Evolutionary conservation across 1,284 basidiomycete species (phyloP).

Genomic region (Bjerkandera adusta): DNA sequence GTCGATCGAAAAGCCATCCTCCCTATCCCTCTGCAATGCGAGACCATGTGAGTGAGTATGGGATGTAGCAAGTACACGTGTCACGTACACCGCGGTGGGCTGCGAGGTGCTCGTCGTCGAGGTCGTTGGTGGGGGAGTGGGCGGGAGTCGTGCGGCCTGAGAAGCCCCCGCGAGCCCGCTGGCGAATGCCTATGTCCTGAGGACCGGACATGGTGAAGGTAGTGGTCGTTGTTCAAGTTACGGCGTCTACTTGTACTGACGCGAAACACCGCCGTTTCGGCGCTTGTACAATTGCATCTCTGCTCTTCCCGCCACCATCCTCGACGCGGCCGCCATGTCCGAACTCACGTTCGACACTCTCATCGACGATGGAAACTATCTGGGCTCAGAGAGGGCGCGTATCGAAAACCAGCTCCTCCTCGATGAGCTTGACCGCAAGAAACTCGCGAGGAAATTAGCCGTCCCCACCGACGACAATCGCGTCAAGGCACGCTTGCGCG

Average conservation of each 20-base stretch:
- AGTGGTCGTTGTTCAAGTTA: slow-evolving; percentile 1
- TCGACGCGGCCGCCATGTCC: slow-evolving; percentile 47
- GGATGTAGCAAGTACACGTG: slow-evolving; percentile 24
- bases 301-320: too few species aligned
- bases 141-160: slow-evolving; percentile 3
- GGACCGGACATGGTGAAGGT: slow-evolving; percentile 17
- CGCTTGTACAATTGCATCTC: too few species aligned
- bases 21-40: slow-evolving; percentile 17
- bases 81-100: slow-evolving; percentile 28
- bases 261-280: too few species aligned
- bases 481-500: slow-evolving; percentile 85
- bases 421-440: slow-evolving; percentile 94
- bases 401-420: slow-evolving; percentile 80
- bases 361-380: slow-evolving; percentile 71
- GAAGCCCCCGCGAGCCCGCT: slow-evolving; percentile 11
- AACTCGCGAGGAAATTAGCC: slow-evolving; percentile 89
- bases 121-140: slow-evolving; percentile 16
- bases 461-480: slow-evolving; percentile 96
- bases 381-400: slow-evolving; percentile 68
- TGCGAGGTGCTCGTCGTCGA: slow-evolving; percentile 25
- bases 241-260: too few species aligned
- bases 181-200: slow-evolving; percentile 17
- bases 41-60: neutral
- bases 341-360: slow-evolving; percentile 73
- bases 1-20: slow-evolving; percentile 55